Conservation (phyloP, 169 alveolate genomes). For the Eimeria maxima region DNA sequence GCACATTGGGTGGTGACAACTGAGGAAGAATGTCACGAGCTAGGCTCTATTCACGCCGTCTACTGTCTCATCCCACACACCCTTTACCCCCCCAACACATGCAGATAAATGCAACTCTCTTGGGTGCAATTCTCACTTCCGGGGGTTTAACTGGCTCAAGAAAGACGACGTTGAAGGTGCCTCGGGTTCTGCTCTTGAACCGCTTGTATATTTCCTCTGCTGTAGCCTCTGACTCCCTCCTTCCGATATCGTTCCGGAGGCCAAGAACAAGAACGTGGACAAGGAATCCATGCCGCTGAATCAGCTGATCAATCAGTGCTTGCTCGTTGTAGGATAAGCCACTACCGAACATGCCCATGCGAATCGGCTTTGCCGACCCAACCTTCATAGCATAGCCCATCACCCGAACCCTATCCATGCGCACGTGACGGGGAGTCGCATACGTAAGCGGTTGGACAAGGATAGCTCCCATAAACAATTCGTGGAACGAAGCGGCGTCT, state of each 20-base stretch:
- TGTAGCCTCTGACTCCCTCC: constrained; percentile 71
- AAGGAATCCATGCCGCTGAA: constrained; percentile 31
- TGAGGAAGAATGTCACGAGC: neutral
- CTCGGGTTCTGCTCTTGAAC: constrained; percentile 73
- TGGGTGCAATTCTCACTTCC: constrained; percentile 49
- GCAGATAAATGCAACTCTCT: neutral
- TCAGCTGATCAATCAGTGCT: constrained; percentile 49
- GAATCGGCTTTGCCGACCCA: constrained; percentile 50
- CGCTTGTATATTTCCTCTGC: constrained; percentile 77
- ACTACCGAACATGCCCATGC: constrained; percentile 75
- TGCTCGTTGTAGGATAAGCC: constrained; percentile 78
- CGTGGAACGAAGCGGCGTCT: constrained; percentile 57
- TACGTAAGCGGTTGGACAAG: constrained; percentile 66
- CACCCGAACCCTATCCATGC: constrained; percentile 69
- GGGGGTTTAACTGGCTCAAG: constrained; percentile 70
- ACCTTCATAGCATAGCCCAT: constrained; percentile 78
- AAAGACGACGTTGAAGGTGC: constrained; percentile 63
- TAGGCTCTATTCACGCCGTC: neutral
- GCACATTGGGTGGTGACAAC: neutral
- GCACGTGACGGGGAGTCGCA: constrained; percentile 65
- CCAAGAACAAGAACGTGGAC: constrained; percentile 78
- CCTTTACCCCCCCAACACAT: neutral
- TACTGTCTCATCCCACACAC: neutral
- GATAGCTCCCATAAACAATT: constrained; percentile 66
- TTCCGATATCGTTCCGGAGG: constrained; percentile 26